Conservation (phyloP, 2,329 filamentous ascomycete species). For the Sarocladium oryzae region DNA sequence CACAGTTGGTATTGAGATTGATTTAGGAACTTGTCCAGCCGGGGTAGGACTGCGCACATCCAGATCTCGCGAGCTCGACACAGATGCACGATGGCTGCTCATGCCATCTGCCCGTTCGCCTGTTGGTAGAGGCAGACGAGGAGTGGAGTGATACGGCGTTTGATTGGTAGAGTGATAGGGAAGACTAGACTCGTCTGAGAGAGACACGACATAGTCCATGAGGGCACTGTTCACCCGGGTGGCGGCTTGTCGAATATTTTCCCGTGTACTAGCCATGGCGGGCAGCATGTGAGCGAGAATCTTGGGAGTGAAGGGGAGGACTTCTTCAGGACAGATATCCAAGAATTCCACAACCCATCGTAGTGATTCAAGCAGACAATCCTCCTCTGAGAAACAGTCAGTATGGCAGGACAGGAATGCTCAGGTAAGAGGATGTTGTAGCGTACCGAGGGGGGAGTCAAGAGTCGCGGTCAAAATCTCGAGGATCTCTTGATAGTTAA, state of each 20-base stretch:
- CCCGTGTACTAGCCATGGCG: constrained; percentile 86
- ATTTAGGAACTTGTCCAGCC: constrained; percentile 27
- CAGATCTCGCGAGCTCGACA: constrained; percentile 47
- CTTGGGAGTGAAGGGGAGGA: constrained; percentile 88
- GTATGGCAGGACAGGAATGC: neutral
- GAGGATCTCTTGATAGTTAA: constrained; percentile 86
- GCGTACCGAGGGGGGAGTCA: constrained; percentile 68
- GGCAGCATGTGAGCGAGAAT: constrained; percentile 88
- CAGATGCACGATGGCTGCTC: constrained; percentile 44
- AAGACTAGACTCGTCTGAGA: constrained; percentile 61
- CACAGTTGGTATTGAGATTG: constrained; percentile 33
- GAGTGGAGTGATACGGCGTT: constrained; percentile 24
- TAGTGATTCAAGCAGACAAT: constrained; percentile 83
- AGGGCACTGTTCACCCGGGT: constrained; percentile 83
- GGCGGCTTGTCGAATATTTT: constrained; percentile 82
- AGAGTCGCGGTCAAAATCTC: constrained; percentile 88
- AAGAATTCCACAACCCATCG: constrained; percentile 96
- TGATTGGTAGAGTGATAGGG: constrained; percentile 17
- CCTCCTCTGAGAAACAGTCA: constrained; percentile 58
- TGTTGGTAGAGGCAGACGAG: constrained; percentile 34
- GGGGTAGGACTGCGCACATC: constrained; percentile 48
- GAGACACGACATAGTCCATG: constrained; percentile 88
- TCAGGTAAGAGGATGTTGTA: neutral
- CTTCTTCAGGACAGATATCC: constrained; percentile 95
- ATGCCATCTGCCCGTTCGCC: constrained; percentile 39